Conservation (phyloP, 73 alveolate genomes). For the Paramecium caudatum region DNA sequence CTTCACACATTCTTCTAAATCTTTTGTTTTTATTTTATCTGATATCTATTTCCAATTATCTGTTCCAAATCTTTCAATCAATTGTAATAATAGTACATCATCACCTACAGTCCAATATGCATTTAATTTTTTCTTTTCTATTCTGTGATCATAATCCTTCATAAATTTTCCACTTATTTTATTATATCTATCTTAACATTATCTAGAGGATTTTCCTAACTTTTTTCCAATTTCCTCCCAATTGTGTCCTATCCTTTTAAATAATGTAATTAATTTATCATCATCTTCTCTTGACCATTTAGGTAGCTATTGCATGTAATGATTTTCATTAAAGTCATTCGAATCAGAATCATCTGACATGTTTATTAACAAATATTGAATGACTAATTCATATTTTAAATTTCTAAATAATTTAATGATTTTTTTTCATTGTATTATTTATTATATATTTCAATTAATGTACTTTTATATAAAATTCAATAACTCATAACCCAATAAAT, state of each 20-base stretch:
- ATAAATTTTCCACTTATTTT: too few relatives aligned
- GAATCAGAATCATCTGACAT: slow-evolving; percentile 15
- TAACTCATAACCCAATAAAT: slow-evolving; percentile 58
- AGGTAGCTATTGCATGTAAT: not conserved
- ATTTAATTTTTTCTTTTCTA: slow-evolving; percentile 1
- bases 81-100: not conserved
- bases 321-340: not conserved
- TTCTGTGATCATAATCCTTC: slow-evolving; percentile 22
- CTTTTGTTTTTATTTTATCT: slow-evolving; percentile 38
- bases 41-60: slow-evolving; percentile 33
- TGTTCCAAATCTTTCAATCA: slow-evolving; percentile 10
- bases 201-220: too few relatives aligned
- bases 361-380: too few relatives aligned
- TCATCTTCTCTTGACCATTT: not conserved
- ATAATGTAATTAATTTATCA: too few relatives aligned
- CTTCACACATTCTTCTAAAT: not conserved
- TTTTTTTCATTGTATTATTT: too few relatives aligned
- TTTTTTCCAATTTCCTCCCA: too few relatives aligned
- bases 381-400: too few relatives aligned
- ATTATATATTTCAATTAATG: too few relatives aligned
- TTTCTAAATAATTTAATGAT: too few relatives aligned
- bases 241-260: too few relatives aligned
- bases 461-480: not conserved
- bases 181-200: too few relatives aligned
- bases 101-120: slow-evolving; percentile 26